A percentile compares a stretch with the other conserved stretches of the same genome.
Evolutionary conservation across 202 grass and related monocot genomes (phyloP).

Genomic region (Schoenoplectus tabernaemontani): DNA sequence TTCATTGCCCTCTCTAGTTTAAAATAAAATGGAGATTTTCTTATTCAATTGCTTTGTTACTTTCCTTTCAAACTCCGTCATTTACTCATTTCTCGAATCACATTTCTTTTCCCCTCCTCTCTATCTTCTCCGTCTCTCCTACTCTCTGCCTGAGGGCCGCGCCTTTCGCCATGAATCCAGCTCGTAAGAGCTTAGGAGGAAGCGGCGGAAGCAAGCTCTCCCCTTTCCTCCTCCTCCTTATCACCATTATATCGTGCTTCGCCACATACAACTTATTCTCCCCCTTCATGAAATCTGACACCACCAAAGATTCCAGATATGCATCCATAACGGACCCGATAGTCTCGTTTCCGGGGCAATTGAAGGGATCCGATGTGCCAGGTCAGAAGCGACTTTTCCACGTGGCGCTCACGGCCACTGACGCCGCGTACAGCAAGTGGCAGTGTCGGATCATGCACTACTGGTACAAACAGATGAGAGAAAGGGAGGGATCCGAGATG

Average conservation of each 20-base stretch:
- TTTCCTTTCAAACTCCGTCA: conserved; percentile 1
- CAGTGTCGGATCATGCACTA: conserved; percentile 94
- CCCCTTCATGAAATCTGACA: conserved; percentile 32
- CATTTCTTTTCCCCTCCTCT: background rate
- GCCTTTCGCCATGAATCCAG: conserved; percentile 13
- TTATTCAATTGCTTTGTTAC: background rate
- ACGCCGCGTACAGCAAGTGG: conserved; percentile 93
- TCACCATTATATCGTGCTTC: conserved; percentile 58
- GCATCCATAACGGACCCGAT: conserved; percentile 13
- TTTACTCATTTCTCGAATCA: background rate
- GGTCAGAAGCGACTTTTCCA: conserved; percentile 68
- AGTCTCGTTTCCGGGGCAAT: background rate
- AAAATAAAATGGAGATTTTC: too few species aligned
- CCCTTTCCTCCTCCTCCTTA: conserved; percentile 34
- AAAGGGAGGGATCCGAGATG: conserved; percentile 63
- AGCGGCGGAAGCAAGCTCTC: conserved; percentile 46
- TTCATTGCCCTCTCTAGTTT: too few species aligned
- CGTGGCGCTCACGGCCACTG: conserved; percentile 77
- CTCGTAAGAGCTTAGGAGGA: conserved; percentile 40
- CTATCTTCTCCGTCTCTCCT: background rate
- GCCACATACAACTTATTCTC: conserved; percentile 78
- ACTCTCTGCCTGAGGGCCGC: background rate
- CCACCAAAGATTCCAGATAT: conserved; percentile 18
- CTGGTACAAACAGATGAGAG: conserved; percentile 75
- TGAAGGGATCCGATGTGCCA: background rate